Evolutionary conservation across 345 rosid species (phyloP).

Genomic region (Rhizophora mangle): DNA sequence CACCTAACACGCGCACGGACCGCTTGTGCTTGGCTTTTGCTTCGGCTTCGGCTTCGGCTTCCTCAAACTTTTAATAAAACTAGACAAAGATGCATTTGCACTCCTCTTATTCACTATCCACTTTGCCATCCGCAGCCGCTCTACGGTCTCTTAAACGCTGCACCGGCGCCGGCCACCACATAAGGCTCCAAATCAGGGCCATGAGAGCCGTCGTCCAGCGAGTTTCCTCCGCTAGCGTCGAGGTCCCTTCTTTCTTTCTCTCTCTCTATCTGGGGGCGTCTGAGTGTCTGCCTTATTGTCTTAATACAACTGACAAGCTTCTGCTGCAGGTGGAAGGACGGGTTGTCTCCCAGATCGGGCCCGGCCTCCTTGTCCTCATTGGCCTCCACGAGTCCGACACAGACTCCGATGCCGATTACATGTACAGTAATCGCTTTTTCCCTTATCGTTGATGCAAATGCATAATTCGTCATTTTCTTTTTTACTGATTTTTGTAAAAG

Average conservation of each 20-base stretch:
- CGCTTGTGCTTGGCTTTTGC: too few species aligned
- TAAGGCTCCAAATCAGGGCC: conserved; percentile 41
- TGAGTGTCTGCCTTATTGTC: neutral
- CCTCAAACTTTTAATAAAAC: too few species aligned
- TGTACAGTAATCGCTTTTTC: conserved; percentile 28
- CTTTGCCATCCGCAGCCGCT: neutral
- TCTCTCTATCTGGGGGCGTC: too few species aligned
- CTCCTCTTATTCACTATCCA: too few species aligned
- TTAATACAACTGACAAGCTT: neutral
- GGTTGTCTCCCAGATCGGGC: conserved; percentile 76
- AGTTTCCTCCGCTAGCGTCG: conserved; percentile 73
- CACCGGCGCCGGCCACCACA: neutral
- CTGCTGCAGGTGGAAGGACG: conserved; percentile 61
- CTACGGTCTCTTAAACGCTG: neutral
- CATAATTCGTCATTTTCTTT: neutral
- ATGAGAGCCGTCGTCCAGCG: conserved; percentile 90
- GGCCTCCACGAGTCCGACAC: conserved; percentile 82
- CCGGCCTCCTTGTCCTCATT: conserved; percentile 75
- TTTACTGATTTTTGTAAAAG: neutral
- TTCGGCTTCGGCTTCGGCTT: too few species aligned
- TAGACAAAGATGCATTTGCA: too few species aligned
- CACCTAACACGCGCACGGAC: too few species aligned
- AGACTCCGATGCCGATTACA: conserved; percentile 71
- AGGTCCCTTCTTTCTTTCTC: conserved; percentile 27
- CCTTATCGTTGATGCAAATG: too few species aligned